These are phyloP conservation scores for Acer saccharum DNA, from an alignment of 345 rosid species.

Conservation along the genomic window DNA sequence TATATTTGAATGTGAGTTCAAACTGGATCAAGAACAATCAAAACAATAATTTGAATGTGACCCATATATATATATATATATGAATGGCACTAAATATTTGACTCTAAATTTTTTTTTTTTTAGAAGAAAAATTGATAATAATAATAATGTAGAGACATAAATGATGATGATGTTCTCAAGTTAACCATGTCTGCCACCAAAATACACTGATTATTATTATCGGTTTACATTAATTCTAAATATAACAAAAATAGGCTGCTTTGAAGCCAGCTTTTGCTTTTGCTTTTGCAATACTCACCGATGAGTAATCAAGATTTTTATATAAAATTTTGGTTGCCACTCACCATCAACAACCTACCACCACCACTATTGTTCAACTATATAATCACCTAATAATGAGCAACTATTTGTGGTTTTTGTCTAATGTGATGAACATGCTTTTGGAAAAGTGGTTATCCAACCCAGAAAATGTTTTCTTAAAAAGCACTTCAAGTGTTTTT, in stretches of 20 bases:
- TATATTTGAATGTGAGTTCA: no score
- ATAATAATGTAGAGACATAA: neutral
- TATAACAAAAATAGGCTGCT: neutral
- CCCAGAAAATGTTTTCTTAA: neutral
- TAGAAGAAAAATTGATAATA: neutral
- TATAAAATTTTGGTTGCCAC: neutral
- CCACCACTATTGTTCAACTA: neutral
- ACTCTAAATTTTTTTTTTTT: neutral
- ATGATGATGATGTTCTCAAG: slow-evolving; percentile 1
- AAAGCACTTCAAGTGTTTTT: neutral
- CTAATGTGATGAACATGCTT: neutral
- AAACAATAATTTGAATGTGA: neutral
- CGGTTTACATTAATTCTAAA: neutral
- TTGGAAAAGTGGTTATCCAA: no score
- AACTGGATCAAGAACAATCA: neutral
- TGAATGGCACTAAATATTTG: neutral
- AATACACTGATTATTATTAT: neutral
- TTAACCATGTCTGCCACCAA: neutral
- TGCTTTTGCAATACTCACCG: neutral
- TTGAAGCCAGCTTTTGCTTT: neutral
- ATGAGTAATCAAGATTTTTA: neutral
- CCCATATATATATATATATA: neutral
- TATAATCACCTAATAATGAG: neutral
- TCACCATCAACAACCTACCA: slow-evolving; percentile 7
- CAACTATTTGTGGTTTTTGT: neutral